Evolutionary conservation across 495 filamentous ascomycete genomes (phyloP), one percentile per base, ranked within the genome.

Genomic region (Cercophora scortea): DNA sequence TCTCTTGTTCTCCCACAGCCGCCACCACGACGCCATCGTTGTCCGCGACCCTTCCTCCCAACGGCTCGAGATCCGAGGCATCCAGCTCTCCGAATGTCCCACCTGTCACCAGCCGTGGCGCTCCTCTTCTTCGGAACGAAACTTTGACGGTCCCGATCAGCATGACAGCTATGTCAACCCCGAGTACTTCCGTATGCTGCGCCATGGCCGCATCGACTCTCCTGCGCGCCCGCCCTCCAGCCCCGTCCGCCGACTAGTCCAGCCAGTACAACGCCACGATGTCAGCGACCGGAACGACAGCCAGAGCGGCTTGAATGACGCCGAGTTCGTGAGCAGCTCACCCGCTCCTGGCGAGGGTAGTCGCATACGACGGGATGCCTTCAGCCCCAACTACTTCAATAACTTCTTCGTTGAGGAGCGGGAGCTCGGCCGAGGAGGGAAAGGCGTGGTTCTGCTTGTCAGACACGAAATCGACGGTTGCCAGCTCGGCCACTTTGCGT

Each of bases 111-210:
- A 86, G 42, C 85, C 90, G 33, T 78, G 90, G 47, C 81, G 78
- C 18, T 75, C 70, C 12, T 60, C 74, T 1, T 73, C 74, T 0
- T 71, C 68, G 56, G 73, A 83, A 32, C 70, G 74, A 47, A 70
- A 71, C 49, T 73, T 64, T 50, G 76, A 75, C 8, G 36, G 47
- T 11, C 49, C 71, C 33, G 59, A 64, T 8, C 66, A 70, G 18
- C 71, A 82, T 40, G 78, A 83, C 1, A 81, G 83, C 53, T 96
- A 92, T 65, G 82, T 96, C 54, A 85, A 86, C 58, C 89, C 89
- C 12, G 82, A 89, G 32, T 98, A 98, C 70, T 98, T 97, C 68
- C 88, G 86, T 61, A 89, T 96, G 84, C 84, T 98, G 25, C 83
- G 86, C 50, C 79, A 66, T 38, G 71, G 75, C 55, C 64, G 53